These are phyloP conservation scores for Diaporthe ilicicola DNA, from an alignment of 2,329 filamentous ascomycete genomes.

Conservation along the genomic window DNA sequence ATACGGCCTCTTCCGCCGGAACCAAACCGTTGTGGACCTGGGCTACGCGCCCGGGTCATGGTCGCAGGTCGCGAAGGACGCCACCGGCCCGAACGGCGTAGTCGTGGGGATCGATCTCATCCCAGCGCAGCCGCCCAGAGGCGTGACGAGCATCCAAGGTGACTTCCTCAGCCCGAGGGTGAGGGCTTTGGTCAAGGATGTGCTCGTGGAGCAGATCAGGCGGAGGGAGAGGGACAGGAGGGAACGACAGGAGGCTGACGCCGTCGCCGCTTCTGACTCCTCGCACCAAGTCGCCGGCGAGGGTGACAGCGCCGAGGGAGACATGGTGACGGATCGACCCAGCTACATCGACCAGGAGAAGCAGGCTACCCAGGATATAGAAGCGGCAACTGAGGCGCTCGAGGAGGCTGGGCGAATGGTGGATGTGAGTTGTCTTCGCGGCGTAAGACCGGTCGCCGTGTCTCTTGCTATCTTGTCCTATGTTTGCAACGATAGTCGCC, in stretches of 20 bases:
- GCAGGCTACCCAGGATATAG: conserved; percentile 38
- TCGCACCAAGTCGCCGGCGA: conserved; percentile 35
- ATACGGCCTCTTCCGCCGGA: conserved; percentile 78
- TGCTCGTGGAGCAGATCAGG: conserved; percentile 71
- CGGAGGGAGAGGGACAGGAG: conserved; percentile 44
- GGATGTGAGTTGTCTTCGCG: conserved; percentile 61
- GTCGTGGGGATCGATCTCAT: conserved; percentile 95
- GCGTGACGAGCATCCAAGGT: conserved; percentile 94
- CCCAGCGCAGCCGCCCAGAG: conserved; percentile 87
- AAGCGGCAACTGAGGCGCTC: conserved; percentile 44
- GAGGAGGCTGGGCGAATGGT: conserved; percentile 67
- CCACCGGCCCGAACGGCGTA: conserved; percentile 78
- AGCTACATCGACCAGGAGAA: conserved; percentile 76
- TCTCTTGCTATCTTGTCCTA: no score
- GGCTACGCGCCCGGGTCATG: conserved; percentile 81
- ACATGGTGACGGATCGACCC: conserved; percentile 49
- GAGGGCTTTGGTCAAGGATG: conserved; percentile 79
- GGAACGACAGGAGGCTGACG: conserved; percentile 9
- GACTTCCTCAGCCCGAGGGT: conserved; percentile 83
- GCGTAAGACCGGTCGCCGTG: neutral
- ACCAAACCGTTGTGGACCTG: conserved; percentile 90
- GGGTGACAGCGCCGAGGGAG: conserved; percentile 28
- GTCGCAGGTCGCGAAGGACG: conserved; percentile 82
- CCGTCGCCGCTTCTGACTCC: neutral
- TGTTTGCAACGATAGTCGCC: neutral